phyloP scores from a whole-genome alignment of 2,329 filamentous ascomycete species.

The Fusarium nematophilum region DNA sequence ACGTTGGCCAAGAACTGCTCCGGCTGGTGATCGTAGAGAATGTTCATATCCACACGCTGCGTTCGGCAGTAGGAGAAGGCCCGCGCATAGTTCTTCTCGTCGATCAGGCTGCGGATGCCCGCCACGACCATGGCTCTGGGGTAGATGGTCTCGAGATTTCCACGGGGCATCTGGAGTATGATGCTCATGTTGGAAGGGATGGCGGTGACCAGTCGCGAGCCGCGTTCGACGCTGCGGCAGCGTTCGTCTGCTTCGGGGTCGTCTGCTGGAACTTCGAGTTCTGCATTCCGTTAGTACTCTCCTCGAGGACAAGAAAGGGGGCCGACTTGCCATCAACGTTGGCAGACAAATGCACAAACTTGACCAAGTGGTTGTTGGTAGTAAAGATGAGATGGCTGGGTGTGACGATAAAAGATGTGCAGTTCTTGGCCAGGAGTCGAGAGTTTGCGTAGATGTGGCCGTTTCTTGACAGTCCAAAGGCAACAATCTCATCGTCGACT shows the following conservation, averaged over 20 bases:
- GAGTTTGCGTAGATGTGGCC: constrained; percentile 85
- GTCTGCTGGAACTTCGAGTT: constrained; percentile 84
- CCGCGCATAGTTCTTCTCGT: constrained; percentile 80
- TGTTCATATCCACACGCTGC: constrained; percentile 97
- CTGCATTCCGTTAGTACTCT: constrained; percentile 56
- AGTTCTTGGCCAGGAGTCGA: constrained; percentile 81
- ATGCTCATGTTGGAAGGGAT: constrained; percentile 89
- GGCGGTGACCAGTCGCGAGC: constrained; percentile 85
- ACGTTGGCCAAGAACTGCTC: constrained; percentile 84
- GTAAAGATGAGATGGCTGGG: constrained; percentile 89
- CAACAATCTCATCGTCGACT: constrained; percentile 56
- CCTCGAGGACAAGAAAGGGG: background rate
- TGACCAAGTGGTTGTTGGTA: constrained; percentile 90
- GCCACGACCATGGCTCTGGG: constrained; percentile 92
- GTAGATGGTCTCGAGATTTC: constrained; percentile 95
- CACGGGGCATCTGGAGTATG: constrained; percentile 93
- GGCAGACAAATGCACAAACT: constrained; percentile 84
- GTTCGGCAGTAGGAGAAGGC: constrained; percentile 91
- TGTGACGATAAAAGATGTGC: constrained; percentile 90
- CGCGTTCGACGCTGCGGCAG: constrained; percentile 91
- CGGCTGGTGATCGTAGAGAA: constrained; percentile 93
- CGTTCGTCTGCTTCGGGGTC: constrained; percentile 93
- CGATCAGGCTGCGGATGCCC: constrained; percentile 85
- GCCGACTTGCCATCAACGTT: constrained; percentile 67
- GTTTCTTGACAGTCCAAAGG: constrained; percentile 76